phyloP scores from a whole-genome alignment of 176 grass and related monocot species.

The Avena sativa region DNA sequence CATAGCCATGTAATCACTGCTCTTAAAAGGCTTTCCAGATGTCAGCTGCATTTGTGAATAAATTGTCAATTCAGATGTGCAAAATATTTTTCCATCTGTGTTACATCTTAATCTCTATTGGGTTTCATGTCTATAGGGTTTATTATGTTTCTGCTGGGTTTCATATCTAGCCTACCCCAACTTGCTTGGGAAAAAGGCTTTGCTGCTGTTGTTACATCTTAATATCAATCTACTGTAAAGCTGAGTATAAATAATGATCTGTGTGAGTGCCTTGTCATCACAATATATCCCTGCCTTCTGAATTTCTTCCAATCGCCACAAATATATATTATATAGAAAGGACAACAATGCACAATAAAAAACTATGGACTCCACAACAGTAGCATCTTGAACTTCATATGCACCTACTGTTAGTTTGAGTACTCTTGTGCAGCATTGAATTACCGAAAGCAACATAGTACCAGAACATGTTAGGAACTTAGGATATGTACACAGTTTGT shows the following conservation, averaged over 20 bases:
- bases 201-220: not conserved
- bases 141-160: no score
- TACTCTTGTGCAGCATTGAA: not conserved
- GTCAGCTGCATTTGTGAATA: conserved; percentile 66
- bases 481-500: not conserved
- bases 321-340: not conserved
- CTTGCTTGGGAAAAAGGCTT: no score
- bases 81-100: not conserved
- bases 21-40: conserved; percentile 78
- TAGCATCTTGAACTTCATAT: conserved; percentile 19
- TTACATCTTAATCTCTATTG: no score
- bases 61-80: conserved; percentile 23
- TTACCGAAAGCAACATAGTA: not conserved
- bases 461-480: not conserved
- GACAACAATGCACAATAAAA: not conserved
- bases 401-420: not conserved
- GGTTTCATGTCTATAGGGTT: no score
- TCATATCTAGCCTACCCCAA: no score
- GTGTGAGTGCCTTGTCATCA: not conserved
- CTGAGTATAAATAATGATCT: not conserved
- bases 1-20: conserved; percentile 73
- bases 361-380: not conserved
- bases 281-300: not conserved
- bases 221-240: not conserved
- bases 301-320: not conserved